Conservation (phyloP, 2,329 filamentous ascomycete genomes). For the Thermomyces lanuginosus region DNA sequence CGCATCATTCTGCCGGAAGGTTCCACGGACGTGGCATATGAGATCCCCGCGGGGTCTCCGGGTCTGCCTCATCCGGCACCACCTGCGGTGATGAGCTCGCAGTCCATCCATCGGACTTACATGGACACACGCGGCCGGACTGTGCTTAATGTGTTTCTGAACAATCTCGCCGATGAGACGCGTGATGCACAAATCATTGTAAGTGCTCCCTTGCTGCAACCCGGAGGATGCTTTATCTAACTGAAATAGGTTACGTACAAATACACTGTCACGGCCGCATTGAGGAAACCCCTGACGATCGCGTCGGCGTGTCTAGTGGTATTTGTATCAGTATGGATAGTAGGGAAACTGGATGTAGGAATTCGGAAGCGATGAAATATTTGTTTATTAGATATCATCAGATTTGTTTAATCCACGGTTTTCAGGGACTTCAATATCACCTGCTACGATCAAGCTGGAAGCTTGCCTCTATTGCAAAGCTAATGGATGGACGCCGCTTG, state of each 20-base stretch:
- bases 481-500: too few species aligned
- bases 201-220: slow-evolving; percentile 10
- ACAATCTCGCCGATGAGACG: slow-evolving; percentile 81
- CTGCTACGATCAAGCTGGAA: too few species aligned
- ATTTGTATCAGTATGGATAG: slow-evolving; percentile 56
- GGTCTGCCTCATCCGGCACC: slow-evolving; percentile 51
- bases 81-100: too few species aligned
- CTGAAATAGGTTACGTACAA: slow-evolving; percentile 55
- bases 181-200: slow-evolving; percentile 65
- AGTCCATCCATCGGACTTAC: slow-evolving; percentile 63
- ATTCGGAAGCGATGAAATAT: slow-evolving; percentile 45
- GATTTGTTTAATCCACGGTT: too few species aligned
- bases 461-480: too few species aligned
- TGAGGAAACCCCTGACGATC: slow-evolving; percentile 76
- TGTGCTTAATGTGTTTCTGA: slow-evolving; percentile 58
- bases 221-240: slow-evolving; percentile 2
- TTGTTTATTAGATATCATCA: not conserved
- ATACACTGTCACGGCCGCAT: slow-evolving; percentile 53
- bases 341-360: slow-evolving; percentile 66
- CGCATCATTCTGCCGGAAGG: slow-evolving; percentile 83
- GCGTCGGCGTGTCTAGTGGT: slow-evolving; percentile 57
- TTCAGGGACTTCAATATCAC: too few species aligned
- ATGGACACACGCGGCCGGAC: slow-evolving; percentile 88
- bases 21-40: slow-evolving; percentile 44
- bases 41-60: slow-evolving; percentile 56